Evolutionary conservation across 305 asterid species (phyloP).

Genomic region (Rubia balearica): DNA sequence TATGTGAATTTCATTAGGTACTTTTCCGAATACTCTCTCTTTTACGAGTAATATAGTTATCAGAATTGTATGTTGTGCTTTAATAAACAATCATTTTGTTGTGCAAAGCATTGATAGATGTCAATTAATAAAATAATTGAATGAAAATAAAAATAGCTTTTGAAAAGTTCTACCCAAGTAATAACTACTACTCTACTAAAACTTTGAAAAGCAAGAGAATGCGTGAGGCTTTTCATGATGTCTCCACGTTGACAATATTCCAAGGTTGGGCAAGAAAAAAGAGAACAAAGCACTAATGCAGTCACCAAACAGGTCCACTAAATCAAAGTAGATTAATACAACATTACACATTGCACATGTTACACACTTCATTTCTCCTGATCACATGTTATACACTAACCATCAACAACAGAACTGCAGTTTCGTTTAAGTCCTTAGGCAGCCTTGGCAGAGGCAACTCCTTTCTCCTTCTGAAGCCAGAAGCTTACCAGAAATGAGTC

Average conservation of each 20-base stretch:
- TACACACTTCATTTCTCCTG: background rate
- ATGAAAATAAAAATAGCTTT: too few species aligned
- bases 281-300: background rate
- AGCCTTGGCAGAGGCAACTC: slow-evolving; percentile 29
- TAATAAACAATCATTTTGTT: too few species aligned
- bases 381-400: background rate
- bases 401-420: background rate
- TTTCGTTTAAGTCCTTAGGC: slow-evolving; percentile 25
- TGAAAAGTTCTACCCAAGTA: too few species aligned
- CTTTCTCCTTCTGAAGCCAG: slow-evolving; percentile 46
- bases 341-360: background rate
- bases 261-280: background rate
- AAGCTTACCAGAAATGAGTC: slow-evolving; percentile 69
- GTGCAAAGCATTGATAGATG: too few species aligned
- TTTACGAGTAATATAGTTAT: too few species aligned
- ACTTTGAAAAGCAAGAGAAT: background rate
- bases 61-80: too few species aligned
- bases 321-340: background rate
- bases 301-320: background rate
- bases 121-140: too few species aligned
- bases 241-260: background rate
- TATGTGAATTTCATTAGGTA: too few species aligned
- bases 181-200: too few species aligned
- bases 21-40: too few species aligned
- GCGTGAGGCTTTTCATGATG: too few species aligned